Base-by-base conservation (phyloP, 2,329 filamentous ascomycete species). In the Tolypocladium inflatum region DNA sequence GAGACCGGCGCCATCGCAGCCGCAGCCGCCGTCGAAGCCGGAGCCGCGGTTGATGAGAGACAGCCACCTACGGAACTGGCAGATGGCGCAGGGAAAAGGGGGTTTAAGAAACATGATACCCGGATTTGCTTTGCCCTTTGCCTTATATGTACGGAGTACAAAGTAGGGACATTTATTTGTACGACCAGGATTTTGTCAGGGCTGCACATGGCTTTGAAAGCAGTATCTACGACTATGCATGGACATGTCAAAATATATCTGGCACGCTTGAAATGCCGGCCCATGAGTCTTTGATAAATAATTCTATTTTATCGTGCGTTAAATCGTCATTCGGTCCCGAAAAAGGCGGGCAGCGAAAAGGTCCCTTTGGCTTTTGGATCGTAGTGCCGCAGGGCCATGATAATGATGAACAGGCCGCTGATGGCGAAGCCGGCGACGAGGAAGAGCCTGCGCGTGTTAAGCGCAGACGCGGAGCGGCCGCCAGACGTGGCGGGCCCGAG, bases 1-100 rank as follows among this genome's bases (percentile, higher is more conserved):
- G 70, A 54, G 69, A 73, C 45, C 62, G 72, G 54, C 66, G 71
- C n/a, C 66, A 69, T 41, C 68, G 66, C 69, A 79, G 60, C 68
- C 69, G 64, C 66, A 72, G 69, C 66, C 76, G 68, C 71, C 73
- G 63, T 66, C 75, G 69, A 73, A 79, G 58, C 67, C 59, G 66
- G 66, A 73, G 69, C 66, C 76, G 68, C 71, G 73, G 63, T 67
- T 59, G 56, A 56, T 8, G 4, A 8, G 23, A 33, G 17, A n/a
- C 53, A 21, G 21, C 15, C 19, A n/a, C 15, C 19, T 51, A 51
- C 7, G 8, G 13, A 13, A 10, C 19, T 13, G 48, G 19, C 19
- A 2, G 19, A 4, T 35, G 30, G 19, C 30, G 30, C 48, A 35
- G 1, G 15, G 30, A 30, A 7, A 51, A 19, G 3, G 30, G 30